Percentiles rank a stretch among this genome's conserved stretches.
phyloP scores from a whole-genome alignment of 768 basidiomycete species.

The Naganishia onofrii region DNA sequence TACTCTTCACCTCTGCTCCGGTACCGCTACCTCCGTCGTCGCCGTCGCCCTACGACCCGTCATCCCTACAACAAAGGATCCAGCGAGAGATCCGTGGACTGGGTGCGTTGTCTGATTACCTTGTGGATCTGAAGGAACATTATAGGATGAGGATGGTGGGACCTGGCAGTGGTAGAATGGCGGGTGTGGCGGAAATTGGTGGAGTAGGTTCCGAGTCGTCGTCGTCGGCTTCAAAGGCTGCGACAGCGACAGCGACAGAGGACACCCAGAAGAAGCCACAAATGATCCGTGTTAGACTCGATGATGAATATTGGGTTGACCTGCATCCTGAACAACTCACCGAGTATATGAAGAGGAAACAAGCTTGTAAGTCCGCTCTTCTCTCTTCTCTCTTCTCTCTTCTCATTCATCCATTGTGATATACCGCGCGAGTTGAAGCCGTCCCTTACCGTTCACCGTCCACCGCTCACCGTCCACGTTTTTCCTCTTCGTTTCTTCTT shows the following conservation, averaged over 20 bases:
- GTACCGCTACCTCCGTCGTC: no score
- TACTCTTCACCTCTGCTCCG: neutral
- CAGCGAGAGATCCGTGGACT: slow-evolving; percentile 5
- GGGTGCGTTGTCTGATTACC: neutral
- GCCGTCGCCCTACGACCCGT: neutral
- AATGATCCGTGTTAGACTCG: slow-evolving; percentile 17
- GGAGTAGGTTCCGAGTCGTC: no score
- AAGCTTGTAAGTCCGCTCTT: slow-evolving; percentile 21
- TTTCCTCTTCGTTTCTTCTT: neutral
- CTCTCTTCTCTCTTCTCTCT: no score
- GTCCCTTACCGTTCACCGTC: no score
- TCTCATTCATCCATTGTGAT: no score
- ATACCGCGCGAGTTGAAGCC: no score
- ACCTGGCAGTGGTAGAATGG: no score
- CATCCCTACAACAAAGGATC: slow-evolving; percentile 10
- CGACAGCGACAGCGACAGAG: no score
- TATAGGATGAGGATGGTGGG: no score
- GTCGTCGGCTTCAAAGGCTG: no score
- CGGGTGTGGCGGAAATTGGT: no score
- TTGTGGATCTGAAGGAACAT: neutral
- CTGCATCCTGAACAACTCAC: slow-evolving; percentile 14
- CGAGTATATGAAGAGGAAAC: slow-evolving; percentile 13
- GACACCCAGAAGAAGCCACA: neutral
- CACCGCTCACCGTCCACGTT: no score
- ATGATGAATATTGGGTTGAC: slow-evolving; percentile 31